Percentiles rank a stretch among this genome's conserved stretches.
Conservation (phyloP, 805 yeast genomes). For the Hanseniaspora lachancei region DNA sequence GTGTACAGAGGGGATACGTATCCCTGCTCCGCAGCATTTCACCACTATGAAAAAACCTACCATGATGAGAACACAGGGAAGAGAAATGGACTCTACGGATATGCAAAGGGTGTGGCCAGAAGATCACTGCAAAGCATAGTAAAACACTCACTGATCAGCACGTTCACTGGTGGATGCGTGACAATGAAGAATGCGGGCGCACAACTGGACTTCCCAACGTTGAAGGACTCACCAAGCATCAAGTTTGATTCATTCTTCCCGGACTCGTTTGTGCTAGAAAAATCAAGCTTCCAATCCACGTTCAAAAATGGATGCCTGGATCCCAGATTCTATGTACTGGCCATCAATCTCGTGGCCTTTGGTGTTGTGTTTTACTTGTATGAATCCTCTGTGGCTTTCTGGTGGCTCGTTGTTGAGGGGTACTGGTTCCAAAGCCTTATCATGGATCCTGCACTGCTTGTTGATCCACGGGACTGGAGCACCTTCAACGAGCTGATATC, state of each 20-base stretch:
- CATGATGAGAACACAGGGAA: background rate
- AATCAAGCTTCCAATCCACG: conserved; percentile 19
- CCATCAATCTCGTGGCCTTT: conserved; percentile 50
- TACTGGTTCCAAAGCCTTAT: conserved; percentile 72
- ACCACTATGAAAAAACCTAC: conserved; percentile 10
- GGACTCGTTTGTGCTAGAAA: conserved; percentile 49
- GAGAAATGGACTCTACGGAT: background rate
- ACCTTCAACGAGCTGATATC: conserved; percentile 50
- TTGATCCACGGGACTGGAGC: conserved; percentile 39
- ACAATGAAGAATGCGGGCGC: background rate
- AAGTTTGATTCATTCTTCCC: conserved; percentile 64
- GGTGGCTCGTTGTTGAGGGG: conserved; percentile 51
- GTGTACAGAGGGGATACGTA: conserved; percentile 15
- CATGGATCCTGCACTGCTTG: conserved; percentile 64
- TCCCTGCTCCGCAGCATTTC: background rate
- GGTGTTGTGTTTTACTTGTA: conserved; percentile 44
- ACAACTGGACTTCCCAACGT: conserved; percentile 24
- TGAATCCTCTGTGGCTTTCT: conserved; percentile 38
- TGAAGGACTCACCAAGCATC: conserved; percentile 21
- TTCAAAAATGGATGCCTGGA: conserved; percentile 48
- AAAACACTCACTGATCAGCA: conserved; percentile 23
- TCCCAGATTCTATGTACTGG: conserved; percentile 45
- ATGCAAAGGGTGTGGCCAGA: background rate
- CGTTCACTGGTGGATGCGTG: conserved; percentile 11
- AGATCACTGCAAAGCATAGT: conserved; percentile 32